Percentiles rank a stretch among this genome's conserved stretches.
These are phyloP conservation scores for Haematococcus lacustris DNA, from an alignment of 139 green algal genomes.

Conservation along the genomic window DNA sequence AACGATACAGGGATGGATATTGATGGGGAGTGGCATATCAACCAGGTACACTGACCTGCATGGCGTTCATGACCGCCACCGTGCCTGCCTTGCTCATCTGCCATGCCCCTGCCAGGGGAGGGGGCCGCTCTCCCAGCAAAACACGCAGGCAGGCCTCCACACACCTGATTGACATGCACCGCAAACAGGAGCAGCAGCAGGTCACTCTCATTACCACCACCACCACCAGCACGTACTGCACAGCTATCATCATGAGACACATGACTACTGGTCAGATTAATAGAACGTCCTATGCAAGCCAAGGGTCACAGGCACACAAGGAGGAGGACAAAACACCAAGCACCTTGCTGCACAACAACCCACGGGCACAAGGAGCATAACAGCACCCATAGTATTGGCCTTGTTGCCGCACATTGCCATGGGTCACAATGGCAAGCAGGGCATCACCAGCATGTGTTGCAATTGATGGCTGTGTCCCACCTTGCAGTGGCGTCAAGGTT, in stretches of 20 bases:
- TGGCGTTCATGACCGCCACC: constrained; percentile 28
- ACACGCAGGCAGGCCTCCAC: constrained; percentile 55
- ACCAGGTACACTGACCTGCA: constrained; percentile 16
- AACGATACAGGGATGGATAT: no score
- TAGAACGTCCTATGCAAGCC: neutral
- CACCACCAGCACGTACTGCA: neutral
- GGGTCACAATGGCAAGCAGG: neutral
- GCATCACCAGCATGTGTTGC: neutral
- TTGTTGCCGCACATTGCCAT: neutral
- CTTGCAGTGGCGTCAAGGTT: constrained; percentile 46
- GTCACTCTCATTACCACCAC: neutral
- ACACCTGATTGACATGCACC: constrained; percentile 7
- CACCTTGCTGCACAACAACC: neutral
- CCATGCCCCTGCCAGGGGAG: constrained; percentile 17
- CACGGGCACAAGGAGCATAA: neutral
- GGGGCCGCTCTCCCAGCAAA: constrained; percentile 50
- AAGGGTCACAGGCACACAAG: neutral
- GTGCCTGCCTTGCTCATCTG: constrained; percentile 10
- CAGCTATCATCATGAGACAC: neutral
- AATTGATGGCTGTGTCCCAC: neutral
- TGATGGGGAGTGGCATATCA: neutral
- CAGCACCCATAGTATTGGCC: no score
- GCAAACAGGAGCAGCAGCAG: neutral
- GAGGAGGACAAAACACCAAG: neutral
- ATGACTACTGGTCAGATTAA: neutral